A percentile compares a stretch with the other conserved stretches of the same genome.
These are phyloP conservation scores for Lyophyllum decastes DNA, from an alignment of 768 basidiomycete genomes.

Conservation along the genomic window DNA sequence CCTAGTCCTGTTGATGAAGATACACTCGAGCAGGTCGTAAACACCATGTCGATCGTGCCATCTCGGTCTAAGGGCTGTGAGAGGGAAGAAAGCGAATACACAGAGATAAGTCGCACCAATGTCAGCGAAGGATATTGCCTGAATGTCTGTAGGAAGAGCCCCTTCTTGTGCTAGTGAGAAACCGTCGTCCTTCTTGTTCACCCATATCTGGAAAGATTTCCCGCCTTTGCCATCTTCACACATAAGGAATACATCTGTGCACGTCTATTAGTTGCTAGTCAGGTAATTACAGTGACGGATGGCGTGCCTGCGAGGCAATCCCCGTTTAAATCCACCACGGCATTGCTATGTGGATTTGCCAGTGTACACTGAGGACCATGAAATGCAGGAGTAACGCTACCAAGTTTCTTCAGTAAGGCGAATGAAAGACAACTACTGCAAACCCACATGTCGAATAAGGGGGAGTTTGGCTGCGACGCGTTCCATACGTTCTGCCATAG, in stretches of 20 bases:
- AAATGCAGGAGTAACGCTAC: conserved; percentile 61
- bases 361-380: conserved; percentile 67
- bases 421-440: background rate
- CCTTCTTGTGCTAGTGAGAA: conserved; percentile 72
- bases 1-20: conserved; percentile 72
- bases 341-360: conserved; percentile 93
- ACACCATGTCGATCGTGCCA: conserved; percentile 94
- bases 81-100: conserved; percentile 3
- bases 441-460: conserved; percentile 70
- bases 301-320: conserved; percentile 86
- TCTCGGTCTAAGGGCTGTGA: conserved; percentile 68
- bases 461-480: conserved; percentile 46
- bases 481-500: conserved; percentile 87
- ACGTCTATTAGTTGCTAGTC: background rate
- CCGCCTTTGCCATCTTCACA: conserved; percentile 67
- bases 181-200: conserved; percentile 77
- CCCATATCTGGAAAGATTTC: conserved; percentile 87
- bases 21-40: conserved; percentile 79
- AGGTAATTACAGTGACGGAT: background rate
- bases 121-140: conserved; percentile 86
- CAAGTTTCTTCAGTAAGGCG: background rate
- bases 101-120: conserved; percentile 63
- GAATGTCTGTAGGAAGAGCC: conserved; percentile 71
- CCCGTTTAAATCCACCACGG: conserved; percentile 90
- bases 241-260: conserved; percentile 82